These are phyloP conservation scores for Septoria linicola DNA, from an alignment of 2,329 filamentous ascomycete genomes.

Conservation along the genomic window DNA sequence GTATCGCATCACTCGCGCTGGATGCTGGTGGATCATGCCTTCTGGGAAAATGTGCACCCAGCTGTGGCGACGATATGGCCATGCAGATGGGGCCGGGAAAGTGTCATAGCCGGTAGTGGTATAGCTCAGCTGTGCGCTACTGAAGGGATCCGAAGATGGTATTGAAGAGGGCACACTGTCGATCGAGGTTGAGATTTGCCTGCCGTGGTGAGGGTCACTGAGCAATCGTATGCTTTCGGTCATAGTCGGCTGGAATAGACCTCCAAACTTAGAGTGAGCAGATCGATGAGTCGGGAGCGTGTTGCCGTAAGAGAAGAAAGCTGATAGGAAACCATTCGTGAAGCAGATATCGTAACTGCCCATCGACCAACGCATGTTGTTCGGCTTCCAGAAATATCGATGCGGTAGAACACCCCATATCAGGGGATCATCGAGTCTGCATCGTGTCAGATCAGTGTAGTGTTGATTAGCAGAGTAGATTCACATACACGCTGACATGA, in stretches of 20 bases:
- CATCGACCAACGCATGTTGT: constrained; percentile 81
- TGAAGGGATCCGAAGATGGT: constrained; percentile 56
- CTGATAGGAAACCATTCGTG: constrained; percentile 70
- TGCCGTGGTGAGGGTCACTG: constrained; percentile 52
- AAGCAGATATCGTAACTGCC: constrained; percentile 97
- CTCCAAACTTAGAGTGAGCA: constrained; percentile 74
- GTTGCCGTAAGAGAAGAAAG: constrained; percentile 87
- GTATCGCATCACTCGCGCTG: constrained; percentile 78
- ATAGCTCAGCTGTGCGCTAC: constrained; percentile 47
- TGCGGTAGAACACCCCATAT: constrained; percentile 88
- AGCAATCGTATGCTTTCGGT: constrained; percentile 81
- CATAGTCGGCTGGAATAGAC: constrained; percentile 86
- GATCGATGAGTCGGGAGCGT: constrained; percentile 84
- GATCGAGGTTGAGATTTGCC: constrained; percentile 21
- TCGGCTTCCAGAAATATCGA: constrained; percentile 67
- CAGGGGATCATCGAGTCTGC: constrained; percentile 86
- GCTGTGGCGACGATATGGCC: constrained; percentile 65
- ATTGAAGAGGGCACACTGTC: constrained; percentile 11
- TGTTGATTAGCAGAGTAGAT: constrained; percentile 7
- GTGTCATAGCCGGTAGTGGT: constrained; percentile 64
- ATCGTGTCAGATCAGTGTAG: constrained; percentile 13
- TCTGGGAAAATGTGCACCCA: constrained; percentile 98
- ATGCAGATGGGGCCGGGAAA: constrained; percentile 71
- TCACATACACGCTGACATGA: constrained; percentile 80
- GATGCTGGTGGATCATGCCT: constrained; percentile 87